These are phyloP conservation scores for Camelina sativa DNA, from an alignment of 345 rosid genomes.

Conservation along the genomic window DNA sequence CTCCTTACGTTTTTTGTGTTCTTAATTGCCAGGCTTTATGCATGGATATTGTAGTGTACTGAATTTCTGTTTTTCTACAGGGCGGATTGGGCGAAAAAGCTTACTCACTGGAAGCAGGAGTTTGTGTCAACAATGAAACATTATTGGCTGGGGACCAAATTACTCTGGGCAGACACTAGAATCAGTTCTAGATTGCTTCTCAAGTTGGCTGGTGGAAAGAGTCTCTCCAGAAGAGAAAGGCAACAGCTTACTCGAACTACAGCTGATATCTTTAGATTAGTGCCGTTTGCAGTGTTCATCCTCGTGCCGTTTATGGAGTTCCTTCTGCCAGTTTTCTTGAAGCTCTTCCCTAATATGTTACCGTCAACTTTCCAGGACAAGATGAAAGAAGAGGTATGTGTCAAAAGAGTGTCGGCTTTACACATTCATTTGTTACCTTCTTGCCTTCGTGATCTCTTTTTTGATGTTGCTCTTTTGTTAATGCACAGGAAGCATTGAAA, in stretches of 20 bases:
- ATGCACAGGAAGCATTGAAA: constrained; percentile 70
- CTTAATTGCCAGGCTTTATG: not conserved
- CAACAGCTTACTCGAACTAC: constrained; percentile 92
- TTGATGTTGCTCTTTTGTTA: constrained; percentile 26
- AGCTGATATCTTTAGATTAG: constrained; percentile 90
- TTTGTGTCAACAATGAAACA: constrained; percentile 67
- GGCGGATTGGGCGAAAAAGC: constrained; percentile 73
- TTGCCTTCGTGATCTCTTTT: constrained; percentile 23
- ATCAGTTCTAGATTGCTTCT: constrained; percentile 69
- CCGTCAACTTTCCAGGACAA: constrained; percentile 86
- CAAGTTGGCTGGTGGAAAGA: constrained; percentile 72
- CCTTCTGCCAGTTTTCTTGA: constrained; percentile 70
- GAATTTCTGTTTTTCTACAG: constrained; percentile 46
- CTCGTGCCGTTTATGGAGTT: constrained; percentile 83
- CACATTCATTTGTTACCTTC: constrained; percentile 18
- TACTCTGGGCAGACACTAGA: constrained; percentile 71
- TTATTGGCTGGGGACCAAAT: constrained; percentile 73
- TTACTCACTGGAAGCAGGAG: constrained; percentile 67
- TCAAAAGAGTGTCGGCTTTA: constrained; percentile 6
- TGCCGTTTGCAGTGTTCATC: constrained; percentile 80
- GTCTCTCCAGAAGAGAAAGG: constrained; percentile 84
- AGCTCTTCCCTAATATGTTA: constrained; percentile 77
- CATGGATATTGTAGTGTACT: constrained; percentile 3
- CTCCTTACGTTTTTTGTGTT: constrained; percentile 26
- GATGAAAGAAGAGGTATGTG: constrained; percentile 74